Evolutionary conservation across 192 early-diverging fungal species (phyloP).

Genomic region (Gaertneriomyces sp.): DNA sequence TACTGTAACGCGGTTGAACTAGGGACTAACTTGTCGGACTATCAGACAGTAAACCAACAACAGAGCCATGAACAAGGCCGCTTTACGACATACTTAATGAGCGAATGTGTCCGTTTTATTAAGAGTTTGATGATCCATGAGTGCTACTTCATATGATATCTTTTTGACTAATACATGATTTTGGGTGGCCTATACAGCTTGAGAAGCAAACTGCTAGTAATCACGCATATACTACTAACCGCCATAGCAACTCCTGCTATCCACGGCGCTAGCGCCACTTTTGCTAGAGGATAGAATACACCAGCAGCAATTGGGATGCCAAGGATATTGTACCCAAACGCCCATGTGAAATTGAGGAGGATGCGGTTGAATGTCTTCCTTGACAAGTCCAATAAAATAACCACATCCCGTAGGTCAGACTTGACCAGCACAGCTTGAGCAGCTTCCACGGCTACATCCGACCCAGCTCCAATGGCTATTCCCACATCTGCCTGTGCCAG

Average conservation of each 20-base stretch:
- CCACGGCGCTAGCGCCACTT: conserved; percentile 64
- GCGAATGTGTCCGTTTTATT: no score
- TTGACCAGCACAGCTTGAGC: conserved; percentile 80
- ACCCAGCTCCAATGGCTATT: conserved; percentile 84
- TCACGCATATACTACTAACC: conserved; percentile 77
- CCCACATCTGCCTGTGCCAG: conserved; percentile 86
- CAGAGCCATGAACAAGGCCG: no score
- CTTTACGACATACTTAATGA: no score
- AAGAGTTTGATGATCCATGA: no score
- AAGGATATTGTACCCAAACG: conserved; percentile 79
- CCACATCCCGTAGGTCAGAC: conserved; percentile 70
- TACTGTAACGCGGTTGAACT: no score
- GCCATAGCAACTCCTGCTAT: conserved; percentile 92
- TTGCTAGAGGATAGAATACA: conserved; percentile 51
- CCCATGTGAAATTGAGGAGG: conserved; percentile 84
- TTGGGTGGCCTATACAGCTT: conserved; percentile 48
- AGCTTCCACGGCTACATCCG: conserved; percentile 87
- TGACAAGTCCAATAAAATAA: conserved; percentile 75
- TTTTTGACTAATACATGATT: neutral
- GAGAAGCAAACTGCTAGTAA: conserved; percentile 71
- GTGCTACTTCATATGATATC: no score
- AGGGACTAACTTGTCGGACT: no score
- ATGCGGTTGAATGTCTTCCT: conserved; percentile 73
- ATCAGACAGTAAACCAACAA: no score
- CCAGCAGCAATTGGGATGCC: conserved; percentile 92